Evolutionary conservation across 306 rosid genomes (phyloP), one percentile per base, ranked within the genome.

Genomic region (Purshia tridentata): DNA sequence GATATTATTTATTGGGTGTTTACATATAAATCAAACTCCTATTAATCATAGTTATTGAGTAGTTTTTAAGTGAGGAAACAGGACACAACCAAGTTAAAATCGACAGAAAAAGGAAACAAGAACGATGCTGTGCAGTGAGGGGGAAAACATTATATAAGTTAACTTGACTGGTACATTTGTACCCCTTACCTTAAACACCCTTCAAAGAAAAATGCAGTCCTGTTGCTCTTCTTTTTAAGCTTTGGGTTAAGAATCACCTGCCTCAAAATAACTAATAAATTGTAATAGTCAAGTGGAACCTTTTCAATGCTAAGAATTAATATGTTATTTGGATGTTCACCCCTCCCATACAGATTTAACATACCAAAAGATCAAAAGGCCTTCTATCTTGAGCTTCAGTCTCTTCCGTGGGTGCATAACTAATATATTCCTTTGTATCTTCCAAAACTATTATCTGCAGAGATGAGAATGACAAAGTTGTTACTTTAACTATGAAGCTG

Each of bases 301-400:
- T 50, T 67, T 72, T 55, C 65, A 58, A 74, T 67, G 51, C 18
- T 45, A 37, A 45, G 67, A 72, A 53, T 63, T n/a, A 35, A 14
- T 1, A 60, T n/a, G 41, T 61, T 50, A 86, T 60, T n/a, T 57
- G 29, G 75, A 59, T 23, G 57, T 11, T 52, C 44, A 67, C 67
- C 41, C 57, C 47, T 60, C 63, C 48, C 35, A 41, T 16, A 46
- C 37, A 40, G 62, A 77, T 60, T 56, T 55, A 72, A 73, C 98
- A 81, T 89, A 93, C 98, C 93, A 93, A 77, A 79, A 93, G 97
- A 81, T 93, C 94, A 75, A 93, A 91, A 75, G 97, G 89, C 37
- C 75, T 81, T 83, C 98, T 85, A 70, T 93, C 97, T 91, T 93
- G 98, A 55, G 85, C 90, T 70, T 81, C 77, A 49, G 67, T 81